Evolutionary conservation across 164 flowering plant species (phyloP), one percentile per base, ranked within the genome.

Genomic region (Stephania cephalantha): DNA sequence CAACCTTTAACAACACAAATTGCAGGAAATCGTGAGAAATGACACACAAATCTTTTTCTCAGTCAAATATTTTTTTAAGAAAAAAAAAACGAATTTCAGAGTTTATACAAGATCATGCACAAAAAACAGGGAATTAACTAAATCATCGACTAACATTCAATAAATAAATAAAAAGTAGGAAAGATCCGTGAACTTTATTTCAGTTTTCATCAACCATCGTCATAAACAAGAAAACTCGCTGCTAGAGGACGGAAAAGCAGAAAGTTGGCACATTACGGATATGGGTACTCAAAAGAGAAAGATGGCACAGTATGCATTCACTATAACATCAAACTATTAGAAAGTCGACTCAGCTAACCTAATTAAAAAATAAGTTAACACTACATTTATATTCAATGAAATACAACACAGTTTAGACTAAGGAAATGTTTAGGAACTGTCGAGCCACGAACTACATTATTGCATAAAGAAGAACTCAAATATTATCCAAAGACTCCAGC

Each of bases 1-100:
- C 98, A 82, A 96, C 99, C 99, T 95, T 81, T 70, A 83, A 72
- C 70, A 81, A 76, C 5, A 78, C 48, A 81, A 66, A 76, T 72
- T 55, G 13, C 9, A 46, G 68, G 46, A 13, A 69, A 20, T 71
- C 35, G 52, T 85, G 12, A 82, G 65, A n/a, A 65, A 75, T 6
- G 13, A 48, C 74, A 17, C 66, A 15, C 12, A 69, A 55, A 63
- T 58, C 65, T 58, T 58, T 25, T 58, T 58, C 65, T 9, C 22
- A 25, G 25, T 66, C 5, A 25, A 25, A 25, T 66, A 35, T 66
- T 66, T 66, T 66, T 22, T 25, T 7, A 4, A 20, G 69, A 64
- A 35, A 35, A 35, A 35, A 35, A 35, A 13, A 58, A 55, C 6
- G 20, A 2, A 58, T 58, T 3, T 5, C 1, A 6, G 18, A 58